Base-by-base conservation (phyloP, 495 filamentous ascomycete species). In the Annulohypoxylon nitens region DNA sequence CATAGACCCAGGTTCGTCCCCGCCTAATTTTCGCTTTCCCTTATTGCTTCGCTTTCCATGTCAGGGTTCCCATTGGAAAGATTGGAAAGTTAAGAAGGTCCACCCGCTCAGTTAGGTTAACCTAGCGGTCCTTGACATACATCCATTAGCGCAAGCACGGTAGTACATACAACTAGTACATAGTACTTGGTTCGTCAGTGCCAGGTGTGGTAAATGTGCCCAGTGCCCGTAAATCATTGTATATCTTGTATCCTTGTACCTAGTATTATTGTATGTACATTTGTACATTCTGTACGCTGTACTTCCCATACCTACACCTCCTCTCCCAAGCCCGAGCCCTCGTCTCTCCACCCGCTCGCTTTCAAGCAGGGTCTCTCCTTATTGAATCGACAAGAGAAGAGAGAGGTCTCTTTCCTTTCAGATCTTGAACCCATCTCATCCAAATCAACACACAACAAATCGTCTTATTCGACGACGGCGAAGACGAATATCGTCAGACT, bases 281-380 rank as follows among this genome's bases (percentile, higher is more conserved):
- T 1, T 47, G 43, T 47, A 47, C 43, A 11, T 14, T 45, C 41
- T n/a, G 41, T 45, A 47, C 16, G n/a, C 14, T 47, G 43, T 47
- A 47, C 43, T 18, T 47, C n/a, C 43, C 43, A 47, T 47, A 47
- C 43, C 43, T 67, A 67, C 70, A 74, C 72, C 72, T 75, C 72
- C 72, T 68, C 67, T 62, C 67, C 72, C 67, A 75, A 75, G 59
- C 67, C 53, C 64, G 67, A 70, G 67, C 71, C 71, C 67, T 70
- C 72, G 67, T 41, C 72, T 75, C 72, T 75, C 72, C 72, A 75
- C 72, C 67, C 64, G 68, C 72, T 75, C 72, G 67, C 72, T 71
- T 75, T 70, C 72, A 75, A 70, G 72, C 72, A 75, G 67, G 67
- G 67, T 75, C 72, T 75, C 72, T 75, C 72, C 72, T 75, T 67